phyloP scores from a whole-genome alignment of 192 early-diverging fungal genomes.

The Coemansia sp. region DNA sequence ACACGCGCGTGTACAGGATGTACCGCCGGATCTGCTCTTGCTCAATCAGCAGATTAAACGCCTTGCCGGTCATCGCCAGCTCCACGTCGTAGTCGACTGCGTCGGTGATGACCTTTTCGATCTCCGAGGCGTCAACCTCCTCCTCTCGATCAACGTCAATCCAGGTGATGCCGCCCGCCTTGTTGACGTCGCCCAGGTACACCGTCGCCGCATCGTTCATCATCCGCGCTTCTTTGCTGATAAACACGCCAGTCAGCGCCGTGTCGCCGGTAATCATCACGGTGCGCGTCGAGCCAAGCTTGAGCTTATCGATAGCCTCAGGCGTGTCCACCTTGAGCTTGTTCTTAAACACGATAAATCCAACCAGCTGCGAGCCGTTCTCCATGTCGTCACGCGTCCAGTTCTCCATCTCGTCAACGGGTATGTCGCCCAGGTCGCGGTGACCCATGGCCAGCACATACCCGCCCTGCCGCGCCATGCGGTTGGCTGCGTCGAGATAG shows the following conservation, averaged over 20 bases:
- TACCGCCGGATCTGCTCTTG: slow-evolving; percentile 50
- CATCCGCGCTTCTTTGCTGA: slow-evolving; percentile 69
- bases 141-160: slow-evolving; percentile 61
- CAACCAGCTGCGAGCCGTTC: slow-evolving; percentile 50
- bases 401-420: slow-evolving; percentile 45
- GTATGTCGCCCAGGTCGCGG: slow-evolving; percentile 56
- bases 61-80: slow-evolving; percentile 70
- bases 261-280: slow-evolving; percentile 89
- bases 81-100: slow-evolving; percentile 49
- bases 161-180: slow-evolving; percentile 59
- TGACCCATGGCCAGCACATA: slow-evolving; percentile 78
- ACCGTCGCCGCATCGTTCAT: slow-evolving; percentile 52
- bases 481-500: slow-evolving; percentile 56
- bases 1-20: slow-evolving; percentile 69
- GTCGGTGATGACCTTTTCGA: slow-evolving; percentile 53
- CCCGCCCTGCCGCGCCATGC: slow-evolving; percentile 68
- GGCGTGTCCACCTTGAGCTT: slow-evolving; percentile 70
- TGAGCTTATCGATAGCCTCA: slow-evolving; percentile 64
- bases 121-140: slow-evolving; percentile 48
- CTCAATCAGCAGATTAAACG: slow-evolving; percentile 57
- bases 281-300: slow-evolving; percentile 62
- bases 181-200: slow-evolving; percentile 60
- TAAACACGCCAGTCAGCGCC: slow-evolving; percentile 68
- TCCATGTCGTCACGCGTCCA: slow-evolving; percentile 65
- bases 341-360: slow-evolving; percentile 75